Evolutionary conservation across 441 rosid genomes (phyloP), one percentile per base, ranked within the genome.

Genomic region (Daphne laureola): DNA sequence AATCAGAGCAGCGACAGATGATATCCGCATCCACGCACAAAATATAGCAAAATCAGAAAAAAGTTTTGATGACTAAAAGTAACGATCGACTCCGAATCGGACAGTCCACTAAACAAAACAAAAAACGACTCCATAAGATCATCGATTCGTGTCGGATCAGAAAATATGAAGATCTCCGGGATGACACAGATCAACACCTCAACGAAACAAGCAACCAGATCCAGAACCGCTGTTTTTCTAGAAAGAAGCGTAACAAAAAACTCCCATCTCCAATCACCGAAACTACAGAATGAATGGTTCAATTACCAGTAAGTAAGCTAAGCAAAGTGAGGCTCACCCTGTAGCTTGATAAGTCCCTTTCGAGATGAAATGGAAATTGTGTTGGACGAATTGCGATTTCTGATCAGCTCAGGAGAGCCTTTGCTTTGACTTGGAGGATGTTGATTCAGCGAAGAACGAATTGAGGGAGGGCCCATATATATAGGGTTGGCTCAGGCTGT

Each of bases 11-110:
- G 7, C 8, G 0, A 8, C 2, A 6, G 8, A 31, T 56, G 23
- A 51, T 27, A 65, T 47, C 35, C 4, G 36, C 18, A 54, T 15
- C 4, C 8, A 26, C 0, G 1, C 52, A 16, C 14, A 14, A 61
- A 36, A 40, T 35, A 18, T 16, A 59, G 36, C 58, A 3, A 27
- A 42, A 69, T 45, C 25, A 55, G n/a, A 46, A 47, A 36, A 17
- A 21, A 46, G 3, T 15, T 2, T 2, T 3, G 5, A 46, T 3
- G 17, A 25, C 42, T n/a, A 18, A 16, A 14, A 43, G 6, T 6
- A 27, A 27, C 35, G 48, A 11, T 21, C 6, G 38, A 26, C n/a
- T 46, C 46, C 31, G 57, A 27, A 61, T 31, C 52, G 14, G 46
- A 5, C 7, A 66, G 61, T 16, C 48, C 40, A 43, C 53, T 49